A percentile compares a stretch with the other conserved stretches of the same genome.
Evolutionary conservation across 2,329 filamentous ascomycete genomes (phyloP).

Genomic region (Exophiala viscosa): DNA sequence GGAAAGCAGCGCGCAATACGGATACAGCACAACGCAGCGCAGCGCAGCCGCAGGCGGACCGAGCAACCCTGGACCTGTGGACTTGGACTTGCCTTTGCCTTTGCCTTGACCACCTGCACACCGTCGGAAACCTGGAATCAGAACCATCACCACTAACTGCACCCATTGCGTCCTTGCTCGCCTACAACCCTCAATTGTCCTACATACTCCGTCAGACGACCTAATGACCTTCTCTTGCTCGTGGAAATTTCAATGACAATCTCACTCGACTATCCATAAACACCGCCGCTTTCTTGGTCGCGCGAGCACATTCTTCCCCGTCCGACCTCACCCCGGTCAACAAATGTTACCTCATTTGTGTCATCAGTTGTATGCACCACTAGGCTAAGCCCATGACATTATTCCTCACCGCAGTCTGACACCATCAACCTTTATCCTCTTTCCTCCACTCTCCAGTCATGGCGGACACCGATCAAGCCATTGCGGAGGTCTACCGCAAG

Average conservation of each 20-base stretch:
- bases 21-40: too few species aligned
- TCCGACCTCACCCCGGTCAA: conserved; percentile 7
- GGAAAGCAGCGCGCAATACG: too few species aligned
- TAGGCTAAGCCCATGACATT: conserved; percentile 14
- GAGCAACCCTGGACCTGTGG: too few species aligned
- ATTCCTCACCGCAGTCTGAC: conserved; percentile 9
- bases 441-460: conserved; percentile 38
- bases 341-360: conserved; percentile 18
- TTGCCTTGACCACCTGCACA: too few species aligned
- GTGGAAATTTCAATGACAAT: background rate
- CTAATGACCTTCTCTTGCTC: too few species aligned
- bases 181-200: too few species aligned
- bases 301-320: conserved; percentile 12
- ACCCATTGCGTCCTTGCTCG: too few species aligned
- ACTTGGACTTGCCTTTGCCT: too few species aligned
- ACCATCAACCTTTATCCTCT: background rate
- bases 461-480: conserved; percentile 59
- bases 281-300: conserved; percentile 2
- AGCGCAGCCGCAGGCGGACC: too few species aligned
- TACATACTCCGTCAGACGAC: too few species aligned
- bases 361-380: conserved; percentile 4
- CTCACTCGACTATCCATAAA: background rate
- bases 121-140: too few species aligned
- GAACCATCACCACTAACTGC: too few species aligned
- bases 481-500: conserved; percentile 86